Percentiles rank a stretch among this genome's conserved stretches.
Conservation (phyloP, 2,329 filamentous ascomycete genomes). For the Claviceps fusiformis region DNA sequence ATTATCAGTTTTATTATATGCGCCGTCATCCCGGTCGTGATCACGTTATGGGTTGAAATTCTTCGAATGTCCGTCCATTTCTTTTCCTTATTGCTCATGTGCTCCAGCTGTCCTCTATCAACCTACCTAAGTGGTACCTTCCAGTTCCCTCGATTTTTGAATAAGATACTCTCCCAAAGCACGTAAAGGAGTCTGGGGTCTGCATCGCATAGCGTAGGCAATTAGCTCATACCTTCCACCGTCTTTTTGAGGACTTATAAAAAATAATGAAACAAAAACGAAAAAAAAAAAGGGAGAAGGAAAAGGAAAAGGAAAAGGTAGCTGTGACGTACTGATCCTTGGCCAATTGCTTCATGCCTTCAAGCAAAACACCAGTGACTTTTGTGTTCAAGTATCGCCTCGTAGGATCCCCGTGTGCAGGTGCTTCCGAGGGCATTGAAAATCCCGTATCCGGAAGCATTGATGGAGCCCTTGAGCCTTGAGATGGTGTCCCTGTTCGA, state of each 20-base stretch:
- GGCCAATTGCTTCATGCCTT: constrained; percentile 62
- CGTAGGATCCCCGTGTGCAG: constrained; percentile 52
- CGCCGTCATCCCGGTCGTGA: neutral
- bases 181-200: constrained; percentile 55
- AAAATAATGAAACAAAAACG: too few species aligned
- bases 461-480: constrained; percentile 41
- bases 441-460: constrained; percentile 39
- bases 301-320: neutral
- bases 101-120: neutral
- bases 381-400: constrained; percentile 60
- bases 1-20: neutral
- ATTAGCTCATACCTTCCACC: neutral
- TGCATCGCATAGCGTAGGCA: constrained; percentile 7
- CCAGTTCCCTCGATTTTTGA: constrained; percentile 52
- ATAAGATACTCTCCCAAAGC: constrained; percentile 58
- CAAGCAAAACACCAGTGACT: constrained; percentile 52
- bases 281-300: too few species aligned
- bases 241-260: too few species aligned
- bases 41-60: neutral
- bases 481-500: constrained; percentile 36
- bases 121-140: constrained; percentile 19
- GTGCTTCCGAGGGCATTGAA: constrained; percentile 45
- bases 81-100: neutral
- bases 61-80: constrained; percentile 6
- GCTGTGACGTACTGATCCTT: constrained; percentile 51